Base-by-base conservation (phyloP, 2,329 filamentous ascomycete genomes). In the Ophiosphaerella narmari region DNA sequence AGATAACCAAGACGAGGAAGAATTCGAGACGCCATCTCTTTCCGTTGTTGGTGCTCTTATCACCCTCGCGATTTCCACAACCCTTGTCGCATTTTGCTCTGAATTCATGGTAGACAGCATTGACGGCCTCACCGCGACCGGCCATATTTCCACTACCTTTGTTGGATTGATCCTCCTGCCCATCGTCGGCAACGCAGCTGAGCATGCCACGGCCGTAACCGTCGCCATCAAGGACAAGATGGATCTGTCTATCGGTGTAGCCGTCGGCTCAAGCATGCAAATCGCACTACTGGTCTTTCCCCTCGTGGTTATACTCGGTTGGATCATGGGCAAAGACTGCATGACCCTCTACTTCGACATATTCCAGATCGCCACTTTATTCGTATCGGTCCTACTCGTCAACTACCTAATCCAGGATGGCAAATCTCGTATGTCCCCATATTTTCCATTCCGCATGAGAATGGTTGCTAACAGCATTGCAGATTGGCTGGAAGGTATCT, bases 281-380 rank as follows among this genome's bases (percentile, higher is more conserved):
- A 86, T 87, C 60, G 84, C 84, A 0, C 74, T 87, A 18, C 73
- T 87, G 26, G 82, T 87, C 29, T 74, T 86, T 46, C 84, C 84
- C 2, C 67, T 87, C 36, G 77, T 82, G 59, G 80, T 86, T 18
- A 76, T 86, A 35, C 77, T 87, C 44, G 83, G 82, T 46, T 87
- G 84, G 84, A 80, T 80, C 48, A 77, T 82, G 44, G 81, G 81
- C 45, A 77, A 82, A 14, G 76, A 82, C 42, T 75, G 79, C 33
- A 86, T 88, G 90, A 90, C 86, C 16, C 81, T 96, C 5, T 87
- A 87, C 70, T 94, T 96, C 69, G 90, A 95, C 67, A 86, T 86
- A 1, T 97, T 97, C 78, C 90, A 96, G 75, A 86, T 96, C 12
- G 88, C 80, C 2, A 74, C 83, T 1, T 71, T 86, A 1, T 86